A percentile compares a stretch with the other conserved stretches of the same genome.
These are phyloP conservation scores for Nemania bipapillata DNA, from an alignment of 2,329 filamentous ascomycete species.

Conservation along the genomic window DNA sequence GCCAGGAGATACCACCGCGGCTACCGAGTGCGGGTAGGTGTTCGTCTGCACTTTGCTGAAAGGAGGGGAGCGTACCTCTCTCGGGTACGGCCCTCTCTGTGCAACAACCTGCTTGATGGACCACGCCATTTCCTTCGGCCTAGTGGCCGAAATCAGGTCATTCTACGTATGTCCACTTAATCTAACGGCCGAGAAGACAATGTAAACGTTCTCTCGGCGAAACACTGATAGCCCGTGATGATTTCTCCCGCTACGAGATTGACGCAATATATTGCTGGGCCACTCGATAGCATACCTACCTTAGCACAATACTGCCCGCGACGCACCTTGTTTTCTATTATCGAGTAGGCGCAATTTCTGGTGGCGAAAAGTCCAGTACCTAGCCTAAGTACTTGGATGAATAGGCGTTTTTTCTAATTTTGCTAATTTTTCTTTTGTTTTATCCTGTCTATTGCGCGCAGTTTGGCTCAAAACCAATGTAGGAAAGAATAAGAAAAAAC, in stretches of 20 bases:
- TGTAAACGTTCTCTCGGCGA: constrained; percentile 31
- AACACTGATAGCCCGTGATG: constrained; percentile 26
- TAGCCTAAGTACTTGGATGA: neutral
- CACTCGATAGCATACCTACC: neutral
- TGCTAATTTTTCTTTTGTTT: neutral
- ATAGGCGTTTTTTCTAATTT: neutral
- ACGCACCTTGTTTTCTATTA: neutral
- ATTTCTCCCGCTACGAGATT: constrained; percentile 10
- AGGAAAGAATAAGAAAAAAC: neutral
- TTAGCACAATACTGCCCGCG: neutral
- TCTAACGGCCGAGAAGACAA: constrained; percentile 40
- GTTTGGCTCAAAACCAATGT: neutral
- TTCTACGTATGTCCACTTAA: constrained; percentile 31
- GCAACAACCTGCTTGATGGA: constrained; percentile 40
- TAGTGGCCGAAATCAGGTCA: constrained; percentile 39
- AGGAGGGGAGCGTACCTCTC: constrained; percentile 35
- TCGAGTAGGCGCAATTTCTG: neutral
- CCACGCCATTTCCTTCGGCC: constrained; percentile 40
- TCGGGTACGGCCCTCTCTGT: constrained; percentile 48
- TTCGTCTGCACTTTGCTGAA: constrained; percentile 42
- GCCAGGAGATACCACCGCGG: constrained; percentile 35
- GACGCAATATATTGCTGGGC: constrained; percentile 17
- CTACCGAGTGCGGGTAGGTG: constrained; percentile 35
- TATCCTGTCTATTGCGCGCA: neutral
- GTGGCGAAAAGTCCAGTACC: neutral